Percentiles rank a stretch among this genome's conserved stretches.
Conservation (phyloP, 257 asterid species). For the Thymus quinquecostatus region DNA sequence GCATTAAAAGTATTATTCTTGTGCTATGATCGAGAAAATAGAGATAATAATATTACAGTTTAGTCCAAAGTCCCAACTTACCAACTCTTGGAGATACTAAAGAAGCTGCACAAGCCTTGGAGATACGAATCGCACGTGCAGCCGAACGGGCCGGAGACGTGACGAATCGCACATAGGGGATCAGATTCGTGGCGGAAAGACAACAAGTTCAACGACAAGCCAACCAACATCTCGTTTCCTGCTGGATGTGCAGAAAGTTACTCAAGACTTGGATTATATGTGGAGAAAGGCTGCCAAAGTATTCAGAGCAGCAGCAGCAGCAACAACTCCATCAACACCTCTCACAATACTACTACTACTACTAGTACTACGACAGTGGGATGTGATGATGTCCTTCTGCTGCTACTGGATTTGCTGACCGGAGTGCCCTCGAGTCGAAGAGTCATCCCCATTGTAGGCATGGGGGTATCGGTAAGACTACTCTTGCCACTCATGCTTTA, state of each 20-base stretch:
- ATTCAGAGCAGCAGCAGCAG: background rate
- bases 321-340: background rate
- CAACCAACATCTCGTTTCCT: background rate
- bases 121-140: background rate
- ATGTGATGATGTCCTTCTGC: background rate
- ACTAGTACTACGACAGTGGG: background rate
- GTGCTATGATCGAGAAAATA: no score
- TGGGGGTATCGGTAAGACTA: background rate
- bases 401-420: background rate
- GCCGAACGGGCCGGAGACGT: no score
- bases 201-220: background rate
- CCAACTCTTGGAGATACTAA: background rate
- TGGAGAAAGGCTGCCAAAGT: background rate
- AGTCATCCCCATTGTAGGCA: conserved; percentile 10
- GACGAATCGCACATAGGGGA: background rate
- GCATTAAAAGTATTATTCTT: no score
- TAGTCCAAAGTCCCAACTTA: no score
- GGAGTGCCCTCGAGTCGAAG: background rate
- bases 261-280: background rate
- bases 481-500: background rate
- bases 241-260: background rate
- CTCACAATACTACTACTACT: background rate
- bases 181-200: background rate
- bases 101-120: background rate
- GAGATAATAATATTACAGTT: no score